These are phyloP conservation scores for Microsporum ferrugineum DNA, from an alignment of 2,329 filamentous ascomycete genomes.

Conservation along the genomic window DNA sequence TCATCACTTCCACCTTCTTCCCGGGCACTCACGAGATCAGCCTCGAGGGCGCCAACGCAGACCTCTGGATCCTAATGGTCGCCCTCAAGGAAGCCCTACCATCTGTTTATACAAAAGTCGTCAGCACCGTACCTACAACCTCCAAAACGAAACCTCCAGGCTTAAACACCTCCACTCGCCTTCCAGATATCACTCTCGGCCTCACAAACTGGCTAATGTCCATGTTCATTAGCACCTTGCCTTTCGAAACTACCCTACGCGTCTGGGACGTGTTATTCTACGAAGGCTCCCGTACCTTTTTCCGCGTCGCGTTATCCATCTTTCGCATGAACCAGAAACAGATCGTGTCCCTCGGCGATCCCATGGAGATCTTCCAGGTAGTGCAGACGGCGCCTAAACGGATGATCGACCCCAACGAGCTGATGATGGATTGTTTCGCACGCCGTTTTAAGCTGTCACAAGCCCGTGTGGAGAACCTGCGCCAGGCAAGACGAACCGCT, in stretches of 20 bases:
- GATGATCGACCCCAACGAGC: conserved; percentile 66
- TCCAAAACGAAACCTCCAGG: conserved; percentile 32
- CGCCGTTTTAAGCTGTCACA: conserved; percentile 72
- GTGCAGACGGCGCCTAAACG: conserved; percentile 76
- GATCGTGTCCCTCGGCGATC: conserved; percentile 67
- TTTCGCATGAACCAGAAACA: conserved; percentile 79
- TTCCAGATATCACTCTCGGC: conserved; percentile 83
- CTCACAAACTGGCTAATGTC: conserved; percentile 98
- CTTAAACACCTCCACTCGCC: conserved; percentile 38
- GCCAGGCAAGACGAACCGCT: conserved; percentile 53
- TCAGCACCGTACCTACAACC: conserved; percentile 47
- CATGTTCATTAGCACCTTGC: conserved; percentile 83
- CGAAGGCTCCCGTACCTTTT: conserved; percentile 86
- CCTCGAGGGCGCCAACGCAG: conserved; percentile 83
- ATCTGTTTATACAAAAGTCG: conserved; percentile 75
- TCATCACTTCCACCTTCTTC: conserved; percentile 77
- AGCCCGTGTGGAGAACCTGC: conserved; percentile 63
- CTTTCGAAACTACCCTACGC: conserved; percentile 79
- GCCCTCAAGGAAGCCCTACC: conserved; percentile 73
- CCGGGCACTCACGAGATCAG: conserved; percentile 86
- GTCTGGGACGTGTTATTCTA: conserved; percentile 97
- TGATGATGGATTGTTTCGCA: conserved; percentile 75
- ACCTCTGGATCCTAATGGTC: conserved; percentile 86
- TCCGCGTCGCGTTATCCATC: conserved; percentile 78
- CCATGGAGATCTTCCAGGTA: conserved; percentile 92